phyloP scores from a whole-genome alignment of 192 early-diverging fungal species.

The Mortierella alpina region DNA sequence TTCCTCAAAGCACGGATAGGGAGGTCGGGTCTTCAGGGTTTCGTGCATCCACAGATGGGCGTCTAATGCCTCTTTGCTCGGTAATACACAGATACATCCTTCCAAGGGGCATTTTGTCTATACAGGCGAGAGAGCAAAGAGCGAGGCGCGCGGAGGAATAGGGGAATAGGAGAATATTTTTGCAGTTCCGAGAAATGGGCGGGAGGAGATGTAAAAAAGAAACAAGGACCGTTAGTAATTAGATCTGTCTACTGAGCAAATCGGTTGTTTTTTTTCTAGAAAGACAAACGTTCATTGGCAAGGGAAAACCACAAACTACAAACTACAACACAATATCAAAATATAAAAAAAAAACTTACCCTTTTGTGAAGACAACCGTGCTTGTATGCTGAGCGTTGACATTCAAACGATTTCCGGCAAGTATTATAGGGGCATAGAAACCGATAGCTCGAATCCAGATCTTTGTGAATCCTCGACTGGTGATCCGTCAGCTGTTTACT shows the following conservation, averaged over 20 bases:
- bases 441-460: slow-evolving; percentile 33
- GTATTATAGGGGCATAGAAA: slow-evolving; percentile 37
- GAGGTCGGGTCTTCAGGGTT: slow-evolving; percentile 46
- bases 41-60: slow-evolving; percentile 53
- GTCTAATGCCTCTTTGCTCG: slow-evolving; percentile 27
- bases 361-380: slow-evolving; percentile 38
- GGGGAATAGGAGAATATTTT: too few relatives aligned
- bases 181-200: too few relatives aligned
- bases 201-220: too few relatives aligned
- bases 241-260: too few relatives aligned
- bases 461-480: slow-evolving; percentile 45
- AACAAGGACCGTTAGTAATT: too few relatives aligned
- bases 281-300: not conserved
- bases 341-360: slow-evolving; percentile 17
- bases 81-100: slow-evolving; percentile 33
- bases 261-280: too few relatives aligned
- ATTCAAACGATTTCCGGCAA: slow-evolving; percentile 33
- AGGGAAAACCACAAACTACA: not conserved
- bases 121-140: not conserved
- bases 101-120: slow-evolving; percentile 49
- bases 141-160: not conserved
- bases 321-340: not conserved
- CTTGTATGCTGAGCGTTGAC: slow-evolving; percentile 45
- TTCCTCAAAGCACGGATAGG: slow-evolving; percentile 52
- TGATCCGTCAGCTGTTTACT: slow-evolving; percentile 51